Base-by-base conservation (phyloP, 345 rosid genomes). In the Heritiera fomes region DNA sequence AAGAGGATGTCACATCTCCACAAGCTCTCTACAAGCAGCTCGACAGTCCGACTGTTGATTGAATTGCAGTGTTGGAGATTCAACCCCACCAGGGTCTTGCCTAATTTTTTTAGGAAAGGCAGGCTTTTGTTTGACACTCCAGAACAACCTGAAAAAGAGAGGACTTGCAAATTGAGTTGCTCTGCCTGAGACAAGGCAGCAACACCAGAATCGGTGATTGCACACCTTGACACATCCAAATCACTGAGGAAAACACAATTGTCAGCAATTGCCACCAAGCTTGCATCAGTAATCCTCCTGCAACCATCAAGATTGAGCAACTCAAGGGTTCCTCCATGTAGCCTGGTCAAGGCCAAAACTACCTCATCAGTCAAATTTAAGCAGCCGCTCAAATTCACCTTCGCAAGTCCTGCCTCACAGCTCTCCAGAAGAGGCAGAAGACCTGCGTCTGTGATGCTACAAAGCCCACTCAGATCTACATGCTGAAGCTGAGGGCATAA, bases 1-100 rank as follows among this genome's bases (percentile, higher is more conserved):
- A 78, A 88, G 70, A 92, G 92, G 78, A 91, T 87, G 79, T 91
- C 94, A 20, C 97, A 91, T 78, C 91, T 86, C 94, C 97, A 91
- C 32, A 91, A 69, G 43, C 78, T 87, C 74, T 85, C 91, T 38
- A 87, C 83, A 10, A 92, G 93, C 38, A 70, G 61, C 52, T 86
- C 87, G 7, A 87, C 80, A 4, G 83, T 58, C 80, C 83, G n/a
- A 75, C 84, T 75, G 85, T 89, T 89, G 78, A 92, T 84, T 41
- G 85, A 87, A 75, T 87, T 86, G 87, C 97, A 92, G 80, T 83
- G 89, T 77, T 87, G 89, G 77, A 92, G 85, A 77, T 91, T 92
- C 84, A 92, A 73, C 28, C 97, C 97, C 23, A 89, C 32, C 32
- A 92, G 82, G 38, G 90, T 84, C 68, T 73, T 79, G 6, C 89